Percentiles rank a stretch among this genome's conserved stretches.
Evolutionary conservation across 805 yeast genomes (phyloP).

Genomic region (Metschnikowia vanudenii): DNA sequence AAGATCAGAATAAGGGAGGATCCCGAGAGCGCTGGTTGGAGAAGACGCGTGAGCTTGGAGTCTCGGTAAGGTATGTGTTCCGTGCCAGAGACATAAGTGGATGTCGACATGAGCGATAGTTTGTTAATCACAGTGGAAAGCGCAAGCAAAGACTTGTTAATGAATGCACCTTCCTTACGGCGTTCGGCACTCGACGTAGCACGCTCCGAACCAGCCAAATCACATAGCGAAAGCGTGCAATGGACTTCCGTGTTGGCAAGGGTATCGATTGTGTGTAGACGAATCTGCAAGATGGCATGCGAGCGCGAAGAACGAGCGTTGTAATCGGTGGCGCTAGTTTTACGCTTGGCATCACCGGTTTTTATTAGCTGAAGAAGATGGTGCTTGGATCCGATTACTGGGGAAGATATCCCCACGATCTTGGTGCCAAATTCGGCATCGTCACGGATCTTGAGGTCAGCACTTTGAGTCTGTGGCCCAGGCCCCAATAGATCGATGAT

Average conservation of each 20-base stretch:
- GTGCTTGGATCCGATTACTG: constrained; percentile 50
- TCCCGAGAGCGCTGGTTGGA: constrained; percentile 92
- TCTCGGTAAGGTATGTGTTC: constrained; percentile 91
- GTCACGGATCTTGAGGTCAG: constrained; percentile 75
- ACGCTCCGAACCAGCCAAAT: constrained; percentile 94
- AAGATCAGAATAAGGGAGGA: constrained; percentile 77
- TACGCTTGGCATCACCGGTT: constrained; percentile 70
- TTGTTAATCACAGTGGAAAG: constrained; percentile 90
- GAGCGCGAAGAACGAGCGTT: constrained; percentile 86
- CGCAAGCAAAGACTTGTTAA: constrained; percentile 87
- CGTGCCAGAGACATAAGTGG: constrained; percentile 21
- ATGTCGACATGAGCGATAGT: constrained; percentile 44
- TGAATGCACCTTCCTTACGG: constrained; percentile 89
- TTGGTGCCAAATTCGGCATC: constrained; percentile 68
- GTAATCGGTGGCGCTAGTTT: constrained; percentile 86
- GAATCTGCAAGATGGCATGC: constrained; percentile 81
- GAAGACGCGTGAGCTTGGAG: constrained; percentile 81
- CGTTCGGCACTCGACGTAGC: constrained; percentile 69
- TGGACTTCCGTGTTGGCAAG: constrained; percentile 38
- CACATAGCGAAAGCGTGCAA: constrained; percentile 81
- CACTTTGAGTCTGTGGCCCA: constrained; percentile 19
- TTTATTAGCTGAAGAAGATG: constrained; percentile 62
- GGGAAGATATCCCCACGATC: constrained; percentile 71
- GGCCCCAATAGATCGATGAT: constrained; percentile 54
- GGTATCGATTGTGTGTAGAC: constrained; percentile 47